Percentiles rank a stretch among this genome's conserved stretches.
Conservation (phyloP, 140 eudicot species). For the Artemisia princeps region DNA sequence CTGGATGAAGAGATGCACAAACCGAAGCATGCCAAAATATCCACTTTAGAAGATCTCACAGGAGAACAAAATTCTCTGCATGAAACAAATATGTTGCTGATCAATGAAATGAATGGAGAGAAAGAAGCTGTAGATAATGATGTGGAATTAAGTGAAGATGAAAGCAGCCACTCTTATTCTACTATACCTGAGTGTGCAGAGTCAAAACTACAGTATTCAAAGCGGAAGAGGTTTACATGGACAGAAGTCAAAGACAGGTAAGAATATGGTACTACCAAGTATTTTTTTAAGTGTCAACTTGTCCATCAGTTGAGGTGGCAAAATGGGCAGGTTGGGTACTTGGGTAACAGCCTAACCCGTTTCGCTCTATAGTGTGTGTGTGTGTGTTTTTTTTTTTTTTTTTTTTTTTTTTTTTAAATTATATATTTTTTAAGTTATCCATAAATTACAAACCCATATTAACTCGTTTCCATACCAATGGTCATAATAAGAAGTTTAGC, state of each 20-base stretch:
- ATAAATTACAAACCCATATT: too few relatives aligned
- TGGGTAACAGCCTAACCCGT: neutral
- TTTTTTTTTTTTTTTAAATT: too few relatives aligned
- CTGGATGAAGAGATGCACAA: slow-evolving; percentile 28
- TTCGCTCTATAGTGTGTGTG: neutral
- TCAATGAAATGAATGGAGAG: slow-evolving; percentile 28
- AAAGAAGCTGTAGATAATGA: slow-evolving; percentile 33
- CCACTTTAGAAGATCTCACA: slow-evolving; percentile 21
- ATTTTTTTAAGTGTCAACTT: neutral
- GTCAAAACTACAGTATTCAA: slow-evolving; percentile 44
- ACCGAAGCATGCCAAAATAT: slow-evolving; percentile 20
- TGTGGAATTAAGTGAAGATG: slow-evolving; percentile 36
- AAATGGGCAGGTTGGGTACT: neutral
- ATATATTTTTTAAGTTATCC: too few relatives aligned
- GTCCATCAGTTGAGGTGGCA: neutral
- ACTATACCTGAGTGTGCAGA: slow-evolving; percentile 36
- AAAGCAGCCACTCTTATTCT: slow-evolving; percentile 29
- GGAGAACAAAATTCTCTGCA: slow-evolving; percentile 22
- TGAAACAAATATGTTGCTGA: slow-evolving; percentile 26
- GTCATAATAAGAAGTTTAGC: too few relatives aligned
- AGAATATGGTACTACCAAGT: neutral
- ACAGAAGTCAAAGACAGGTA: slow-evolving; percentile 75
- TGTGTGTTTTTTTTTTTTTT: too few relatives aligned
- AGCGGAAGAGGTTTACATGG: slow-evolving; percentile 63
- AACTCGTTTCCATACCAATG: too few relatives aligned